phyloP scores from a whole-genome alignment of 257 asterid genomes.

The Buddleja alternifolia region DNA sequence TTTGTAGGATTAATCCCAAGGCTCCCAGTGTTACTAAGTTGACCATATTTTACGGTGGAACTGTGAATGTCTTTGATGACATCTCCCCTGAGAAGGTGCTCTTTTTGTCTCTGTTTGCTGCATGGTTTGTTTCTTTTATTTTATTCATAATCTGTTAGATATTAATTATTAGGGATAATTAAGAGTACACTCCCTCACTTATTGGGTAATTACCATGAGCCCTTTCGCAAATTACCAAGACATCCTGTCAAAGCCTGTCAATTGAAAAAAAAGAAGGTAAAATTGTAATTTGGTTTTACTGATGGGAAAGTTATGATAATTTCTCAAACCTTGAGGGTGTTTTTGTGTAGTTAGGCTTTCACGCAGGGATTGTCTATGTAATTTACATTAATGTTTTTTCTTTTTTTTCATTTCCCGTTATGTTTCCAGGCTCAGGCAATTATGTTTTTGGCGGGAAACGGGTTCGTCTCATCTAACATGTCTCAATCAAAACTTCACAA shows the following conservation, averaged over 20 bases:
- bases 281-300: too few relatives aligned
- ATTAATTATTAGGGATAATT: too few relatives aligned
- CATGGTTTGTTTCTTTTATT: background rate
- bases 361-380: background rate
- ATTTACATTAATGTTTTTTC: background rate
- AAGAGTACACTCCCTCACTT: too few relatives aligned
- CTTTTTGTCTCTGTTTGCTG: background rate
- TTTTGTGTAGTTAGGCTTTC: too few relatives aligned
- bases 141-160: background rate
- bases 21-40: slow-evolving; percentile 50
- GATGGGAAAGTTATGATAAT: too few relatives aligned
- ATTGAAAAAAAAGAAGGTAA: too few relatives aligned
- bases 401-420: background rate
- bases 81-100: slow-evolving; percentile 80
- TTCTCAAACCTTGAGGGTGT: too few relatives aligned
- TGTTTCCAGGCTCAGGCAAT: slow-evolving; percentile 79
- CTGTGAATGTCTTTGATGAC: slow-evolving; percentile 68
- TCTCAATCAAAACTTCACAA: slow-evolving; percentile 44
- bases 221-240: too few relatives aligned
- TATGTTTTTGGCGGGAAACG: slow-evolving; percentile 70
- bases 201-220: too few relatives aligned
- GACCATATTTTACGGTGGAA: slow-evolving; percentile 81
- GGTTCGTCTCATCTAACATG: slow-evolving; percentile 36
- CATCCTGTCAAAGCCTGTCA: too few relatives aligned
- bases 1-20: slow-evolving; percentile 50